phyloP scores from a whole-genome alignment of 2,329 filamentous ascomycete genomes.

The Didymella pomorum region DNA sequence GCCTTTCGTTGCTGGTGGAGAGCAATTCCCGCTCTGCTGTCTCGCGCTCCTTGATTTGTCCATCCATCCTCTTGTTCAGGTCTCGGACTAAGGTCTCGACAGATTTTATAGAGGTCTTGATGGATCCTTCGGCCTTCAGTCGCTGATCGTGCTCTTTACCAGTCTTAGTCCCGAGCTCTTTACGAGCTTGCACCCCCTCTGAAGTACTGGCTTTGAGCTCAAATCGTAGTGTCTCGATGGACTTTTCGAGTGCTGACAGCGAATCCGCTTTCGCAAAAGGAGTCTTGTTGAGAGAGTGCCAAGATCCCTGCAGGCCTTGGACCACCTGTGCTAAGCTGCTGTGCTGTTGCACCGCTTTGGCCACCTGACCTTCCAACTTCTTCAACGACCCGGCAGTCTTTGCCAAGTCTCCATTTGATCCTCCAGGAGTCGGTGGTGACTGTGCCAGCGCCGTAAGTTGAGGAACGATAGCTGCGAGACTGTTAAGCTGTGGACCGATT shows the following conservation, averaged over 20 bases:
- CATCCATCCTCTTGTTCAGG: neutral
- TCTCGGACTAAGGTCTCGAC: neutral
- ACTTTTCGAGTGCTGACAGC: neutral
- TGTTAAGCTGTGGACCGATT: neutral
- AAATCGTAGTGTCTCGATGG: neutral
- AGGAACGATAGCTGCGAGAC: neutral
- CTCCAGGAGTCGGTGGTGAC: neutral
- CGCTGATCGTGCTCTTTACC: slow-evolving; percentile 9
- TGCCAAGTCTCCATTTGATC: neutral
- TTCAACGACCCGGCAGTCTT: neutral
- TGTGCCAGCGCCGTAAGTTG: slow-evolving; percentile 10
- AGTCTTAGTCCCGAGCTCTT: slow-evolving; percentile 7
- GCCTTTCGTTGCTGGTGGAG: neutral
- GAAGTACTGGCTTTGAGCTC: neutral
- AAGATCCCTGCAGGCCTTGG: slow-evolving; percentile 1
- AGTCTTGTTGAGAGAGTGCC: slow-evolving; percentile 2
- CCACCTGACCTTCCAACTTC: neutral
- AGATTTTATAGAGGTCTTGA: neutral
- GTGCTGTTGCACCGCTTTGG: neutral
- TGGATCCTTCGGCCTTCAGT: neutral
- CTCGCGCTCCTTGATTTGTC: neutral
- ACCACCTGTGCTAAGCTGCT: neutral
- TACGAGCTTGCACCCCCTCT: neutral
- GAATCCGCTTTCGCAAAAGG: slow-evolving; percentile 8
- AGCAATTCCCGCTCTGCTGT: neutral